Evolutionary conservation across 2,329 filamentous ascomycete genomes (phyloP).

Genomic region (Microthyrium microscopicum): DNA sequence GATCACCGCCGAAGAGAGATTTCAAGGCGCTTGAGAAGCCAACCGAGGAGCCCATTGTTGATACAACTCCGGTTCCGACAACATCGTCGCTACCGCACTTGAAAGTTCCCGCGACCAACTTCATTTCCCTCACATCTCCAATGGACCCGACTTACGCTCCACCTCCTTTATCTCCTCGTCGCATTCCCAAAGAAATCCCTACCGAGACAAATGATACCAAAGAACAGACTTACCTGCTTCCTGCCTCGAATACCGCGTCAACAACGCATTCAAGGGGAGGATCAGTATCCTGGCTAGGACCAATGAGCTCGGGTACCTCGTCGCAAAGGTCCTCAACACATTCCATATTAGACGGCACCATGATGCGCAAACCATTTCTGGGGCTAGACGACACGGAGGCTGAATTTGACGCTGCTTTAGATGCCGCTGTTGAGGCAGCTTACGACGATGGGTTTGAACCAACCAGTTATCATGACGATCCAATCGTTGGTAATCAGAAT

Average conservation of each 20-base stretch:
- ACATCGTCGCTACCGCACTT: too few species aligned
- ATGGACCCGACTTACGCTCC: constrained; percentile 48
- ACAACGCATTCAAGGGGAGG: constrained; percentile 62
- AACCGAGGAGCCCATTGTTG: too few species aligned
- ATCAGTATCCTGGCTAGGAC: constrained; percentile 88
- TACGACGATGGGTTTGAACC: constrained; percentile 86
- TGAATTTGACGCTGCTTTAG: constrained; percentile 84
- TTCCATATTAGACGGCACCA: constrained; percentile 56
- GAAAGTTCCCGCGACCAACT: too few species aligned
- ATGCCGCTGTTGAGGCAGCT: constrained; percentile 88
- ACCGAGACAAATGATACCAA: constrained; percentile 1
- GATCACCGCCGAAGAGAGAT: too few species aligned
- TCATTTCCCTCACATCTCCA: too few species aligned
- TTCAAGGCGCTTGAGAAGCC: too few species aligned
- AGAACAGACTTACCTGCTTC: constrained; percentile 8
- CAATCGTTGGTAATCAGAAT: background rate
- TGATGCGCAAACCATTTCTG: constrained; percentile 54
- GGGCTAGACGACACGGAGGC: constrained; percentile 56
- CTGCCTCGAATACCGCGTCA: constrained; percentile 22
- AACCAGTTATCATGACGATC: constrained; percentile 33
- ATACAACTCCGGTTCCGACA: too few species aligned
- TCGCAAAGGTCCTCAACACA: constrained; percentile 58
- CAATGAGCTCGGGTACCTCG: constrained; percentile 74
- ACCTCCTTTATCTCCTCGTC: constrained; percentile 51
- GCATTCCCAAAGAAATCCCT: constrained; percentile 28